These are phyloP conservation scores for Vigna unguiculata DNA, from an alignment of 306 rosid genomes.

Conservation along the genomic window DNA sequence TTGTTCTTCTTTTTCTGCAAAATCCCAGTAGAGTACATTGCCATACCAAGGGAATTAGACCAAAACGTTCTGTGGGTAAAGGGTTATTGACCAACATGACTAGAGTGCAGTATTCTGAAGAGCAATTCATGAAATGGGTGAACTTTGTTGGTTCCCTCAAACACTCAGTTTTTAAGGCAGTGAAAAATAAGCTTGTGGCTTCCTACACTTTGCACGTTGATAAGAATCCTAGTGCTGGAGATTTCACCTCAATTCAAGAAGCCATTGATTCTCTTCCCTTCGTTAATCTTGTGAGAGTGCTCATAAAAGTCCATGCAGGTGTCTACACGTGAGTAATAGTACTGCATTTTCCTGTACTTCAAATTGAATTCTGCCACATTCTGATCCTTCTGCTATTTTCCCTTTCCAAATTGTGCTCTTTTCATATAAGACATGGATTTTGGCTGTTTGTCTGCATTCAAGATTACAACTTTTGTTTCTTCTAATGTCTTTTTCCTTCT, in stretches of 20 bases:
- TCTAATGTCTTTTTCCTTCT: constrained; percentile 44
- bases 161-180: constrained; percentile 76
- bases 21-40: constrained; percentile 50
- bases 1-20: constrained; percentile 58
- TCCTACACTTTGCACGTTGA: constrained; percentile 78
- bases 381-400: constrained; percentile 10
- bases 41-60: constrained; percentile 68
- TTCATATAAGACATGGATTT: constrained; percentile 25
- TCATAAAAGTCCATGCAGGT: constrained; percentile 93
- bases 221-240: constrained; percentile 63
- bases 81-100: constrained; percentile 50
- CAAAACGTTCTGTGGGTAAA: constrained; percentile 46
- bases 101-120: constrained; percentile 62
- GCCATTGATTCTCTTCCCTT: constrained; percentile 91
- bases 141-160: constrained; percentile 77
- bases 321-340: constrained; percentile 80
- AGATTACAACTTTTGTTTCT: constrained; percentile 33
- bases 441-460: constrained; percentile 42
- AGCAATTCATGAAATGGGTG: constrained; percentile 91
- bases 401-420: not conserved
- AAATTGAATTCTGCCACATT: constrained; percentile 1
- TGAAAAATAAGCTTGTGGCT: constrained; percentile 82
- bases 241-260: constrained; percentile 78
- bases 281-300: constrained; percentile 84
- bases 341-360: not conserved